These are phyloP conservation scores for Dactylorhiza incarnata DNA, from an alignment of 106 monocot genomes.

Conservation along the genomic window DNA sequence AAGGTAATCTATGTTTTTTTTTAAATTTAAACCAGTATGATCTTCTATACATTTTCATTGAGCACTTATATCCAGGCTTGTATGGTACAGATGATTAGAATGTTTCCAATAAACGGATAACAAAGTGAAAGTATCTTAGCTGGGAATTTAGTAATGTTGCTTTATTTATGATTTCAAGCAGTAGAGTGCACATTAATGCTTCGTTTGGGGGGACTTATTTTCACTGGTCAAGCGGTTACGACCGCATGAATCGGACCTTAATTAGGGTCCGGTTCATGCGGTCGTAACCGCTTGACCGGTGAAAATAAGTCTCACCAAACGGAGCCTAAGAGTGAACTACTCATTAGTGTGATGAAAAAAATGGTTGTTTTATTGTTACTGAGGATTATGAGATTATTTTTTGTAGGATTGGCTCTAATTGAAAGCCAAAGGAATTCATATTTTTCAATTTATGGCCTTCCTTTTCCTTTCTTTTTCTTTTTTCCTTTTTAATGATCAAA, in stretches of 20 bases:
- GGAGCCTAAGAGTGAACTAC: not conserved
- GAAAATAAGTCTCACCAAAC: too few relatives aligned
- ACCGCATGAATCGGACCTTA: too few relatives aligned
- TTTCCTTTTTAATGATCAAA: too few relatives aligned
- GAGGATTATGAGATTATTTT: too few relatives aligned
- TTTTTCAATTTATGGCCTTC: too few relatives aligned
- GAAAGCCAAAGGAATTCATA: too few relatives aligned
- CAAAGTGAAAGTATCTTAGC: not conserved
- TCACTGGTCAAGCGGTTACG: too few relatives aligned
- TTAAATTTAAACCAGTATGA: not conserved
- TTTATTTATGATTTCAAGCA: not conserved
- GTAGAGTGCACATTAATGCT: not conserved
- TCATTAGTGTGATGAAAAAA: not conserved
- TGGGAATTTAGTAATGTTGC: not conserved
- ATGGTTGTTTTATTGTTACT: not conserved
- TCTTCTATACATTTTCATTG: not conserved
- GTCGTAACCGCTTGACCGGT: too few relatives aligned
- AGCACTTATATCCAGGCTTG: not conserved
- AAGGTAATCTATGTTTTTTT: constrained; percentile 38
- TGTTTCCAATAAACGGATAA: not conserved
- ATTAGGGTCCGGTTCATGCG: too few relatives aligned
- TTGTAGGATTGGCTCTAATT: too few relatives aligned
- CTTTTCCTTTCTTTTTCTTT: too few relatives aligned
- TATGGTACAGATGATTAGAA: not conserved
- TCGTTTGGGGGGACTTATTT: too few relatives aligned